Evolutionary conservation across 306 rosid genomes (phyloP), one percentile per base, ranked within the genome.

Genomic region (Ceratonia siliqua): DNA sequence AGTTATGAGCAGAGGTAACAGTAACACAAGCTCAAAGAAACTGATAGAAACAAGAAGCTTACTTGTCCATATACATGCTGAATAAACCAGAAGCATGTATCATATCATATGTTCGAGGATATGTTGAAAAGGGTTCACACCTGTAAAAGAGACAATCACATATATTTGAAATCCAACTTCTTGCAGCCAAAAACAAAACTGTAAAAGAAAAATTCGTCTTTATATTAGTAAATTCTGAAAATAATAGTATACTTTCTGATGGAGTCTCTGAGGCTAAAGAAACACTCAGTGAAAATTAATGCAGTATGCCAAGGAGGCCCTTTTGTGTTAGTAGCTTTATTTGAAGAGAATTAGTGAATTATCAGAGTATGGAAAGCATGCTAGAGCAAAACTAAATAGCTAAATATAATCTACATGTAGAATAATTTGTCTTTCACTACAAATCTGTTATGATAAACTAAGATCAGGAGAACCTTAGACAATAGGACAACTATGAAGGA

Each of bases 71-170:
- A 13, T 76, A 76, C 69, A 76, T 56, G 69, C 81, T 76, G 68
- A 76, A 76, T 13, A 76, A 66, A 20, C 61, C 73, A 21, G 7
- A 42, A 64, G 81, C 81, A 56, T 76, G 81, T 42, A 76, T 55
- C 59, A 76, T 18, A 76, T 76, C 81, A 21, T 76, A 76, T 33
- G 81, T 76, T 68, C 75, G 74, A 28, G 81, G 81, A 38, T 76
- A 76, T 33, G 81, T 76, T 20, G 81, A 76, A 55, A 76, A 76
- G 45, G 81, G 68, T 65, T 76, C 81, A 68, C 81, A 76, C 81
- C 81, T 76, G 59, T 30, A 68, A 67, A 17, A 18, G 54, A 38
- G 41, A 17, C n/a, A 2, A 1, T 42, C n/a, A n/a, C n/a, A n/a
- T n/a, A n/a, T n/a, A 5, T 33, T 21, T 11, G 28, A 17, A 8